Evolutionary conservation across 2,329 filamentous ascomycete genomes (phyloP), one percentile per base, ranked within the genome.

Genomic region (Epichloe baconii): DNA sequence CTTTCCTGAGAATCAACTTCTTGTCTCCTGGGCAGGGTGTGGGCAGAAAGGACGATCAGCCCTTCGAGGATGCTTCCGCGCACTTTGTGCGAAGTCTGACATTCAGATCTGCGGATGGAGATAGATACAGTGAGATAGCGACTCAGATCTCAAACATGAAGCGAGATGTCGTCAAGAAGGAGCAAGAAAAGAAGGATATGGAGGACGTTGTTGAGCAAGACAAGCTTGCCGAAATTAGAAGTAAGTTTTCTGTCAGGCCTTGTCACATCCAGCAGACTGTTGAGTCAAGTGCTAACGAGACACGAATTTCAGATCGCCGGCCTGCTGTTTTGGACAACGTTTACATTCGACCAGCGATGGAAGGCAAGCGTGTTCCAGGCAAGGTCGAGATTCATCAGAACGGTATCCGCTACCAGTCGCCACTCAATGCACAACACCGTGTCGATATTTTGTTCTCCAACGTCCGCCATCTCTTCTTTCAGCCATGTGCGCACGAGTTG

Each of bases 101-200:
- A 0, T 93, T 98, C 73, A 82, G 91, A 51, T 97, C 93, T 19
- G 85, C 86, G 55, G 88, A 97, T 64, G 84, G 89, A 53, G 81
- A 88, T 54, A 83, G 91, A 55, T 89, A 98, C 65, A 85, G 88
- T 53, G 88, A 94, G 61, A 93, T 98, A 58, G 85, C 89, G 12
- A 86, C 86, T 54, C 87, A 95, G 63, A 97, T 98, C 60, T 91
- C 88, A 11, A 93, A 96, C 63, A 84, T 98, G 74, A 95, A 96
- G 73, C 95, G 93, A 65, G 88, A 91, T 59, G 83, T 87, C 5
- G 80, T 88, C 42, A 90, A 95, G 68, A 86, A 88, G 60, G 93
- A 98, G 68, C 90, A 96, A 62, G 91, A 96, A 69, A 96, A 97
- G 80, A 98, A 98, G 72, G 91, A 98, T 60, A 86, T 98, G 86